Base-by-base conservation (phyloP, 2,329 filamentous ascomycete species). In the Fusarium siculi region DNA sequence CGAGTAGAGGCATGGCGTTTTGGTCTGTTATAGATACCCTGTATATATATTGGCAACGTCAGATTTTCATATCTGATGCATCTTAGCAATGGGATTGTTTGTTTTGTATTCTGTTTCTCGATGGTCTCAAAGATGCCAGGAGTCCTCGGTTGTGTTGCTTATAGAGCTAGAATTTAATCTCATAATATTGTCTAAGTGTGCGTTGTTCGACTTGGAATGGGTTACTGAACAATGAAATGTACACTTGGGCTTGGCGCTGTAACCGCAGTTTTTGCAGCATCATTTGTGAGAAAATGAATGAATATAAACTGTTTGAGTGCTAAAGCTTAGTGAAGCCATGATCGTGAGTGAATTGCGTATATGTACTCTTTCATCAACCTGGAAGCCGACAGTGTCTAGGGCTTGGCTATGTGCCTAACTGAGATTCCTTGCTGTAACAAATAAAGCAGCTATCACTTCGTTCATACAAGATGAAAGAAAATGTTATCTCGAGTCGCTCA, bases 11-110 rank as follows among this genome's bases (percentile, higher is more conserved):
- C 4, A 44, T 28, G 70, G 67, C 67, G 63, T 75, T 75, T 34
- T 44, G 54, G 39, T n/a, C 36, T 70, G 46, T 58, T 54, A 53
- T 55, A 62, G 72, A 76, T 76, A 76, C 74, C 74, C 74, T 64
- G 50, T 71, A 68, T 73, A 52, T 23, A 42, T 60, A 66, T 47
- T 40, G 60, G 32, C 28, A 23, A 30, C 19, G 21, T 23, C 11
- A 19, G 25, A n/a, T 63, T 46, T 34, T 16, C 1, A 37, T n/a
- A 15, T 12, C 25, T 40, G 34, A 43, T 28, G 15, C 21, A 14
- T 18, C 14, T 23, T 21, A n/a, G 25, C 19, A 43, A 28, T 15
- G 23, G 32, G 34, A 49, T 37, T 37, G 10, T 36, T 50, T 23
- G 14, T 34, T 21, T 30, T 58, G 30, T 50, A 16, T 25, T 23